phyloP scores from a whole-genome alignment of 176 grass and related monocot genomes.

The Paspalum vaginatum region DNA sequence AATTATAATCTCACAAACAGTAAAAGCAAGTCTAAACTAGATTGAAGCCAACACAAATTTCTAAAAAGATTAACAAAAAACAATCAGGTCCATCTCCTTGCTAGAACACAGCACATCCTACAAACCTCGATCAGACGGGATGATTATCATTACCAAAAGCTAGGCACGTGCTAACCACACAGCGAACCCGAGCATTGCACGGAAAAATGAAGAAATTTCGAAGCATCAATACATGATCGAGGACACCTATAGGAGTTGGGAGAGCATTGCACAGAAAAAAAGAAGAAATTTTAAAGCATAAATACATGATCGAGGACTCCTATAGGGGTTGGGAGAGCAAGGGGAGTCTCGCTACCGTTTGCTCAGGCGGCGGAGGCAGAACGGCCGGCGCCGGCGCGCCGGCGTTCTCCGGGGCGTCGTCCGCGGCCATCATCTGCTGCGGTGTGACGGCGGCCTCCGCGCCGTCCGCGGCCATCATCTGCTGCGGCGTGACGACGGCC shows the following conservation, averaged over 20 bases:
- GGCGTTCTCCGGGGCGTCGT: background rate
- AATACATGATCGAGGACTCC: background rate
- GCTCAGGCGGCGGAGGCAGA: background rate
- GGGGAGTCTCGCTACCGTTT: background rate
- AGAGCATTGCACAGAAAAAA: background rate
- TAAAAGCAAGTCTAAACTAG: background rate
- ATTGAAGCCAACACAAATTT: background rate
- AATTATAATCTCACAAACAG: background rate
- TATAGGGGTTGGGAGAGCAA: background rate
- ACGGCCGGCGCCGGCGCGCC: background rate
- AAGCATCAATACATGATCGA: background rate
- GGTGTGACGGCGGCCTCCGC: background rate
- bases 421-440: too few relatives aligned
- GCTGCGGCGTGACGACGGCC: background rate
- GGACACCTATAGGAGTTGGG: background rate
- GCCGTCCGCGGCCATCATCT: background rate
- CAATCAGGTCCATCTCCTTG: background rate
- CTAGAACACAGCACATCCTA: background rate
- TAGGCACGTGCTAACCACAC: background rate
- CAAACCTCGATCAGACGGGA: background rate
- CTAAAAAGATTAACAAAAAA: background rate
- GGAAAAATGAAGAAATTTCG: too few relatives aligned
- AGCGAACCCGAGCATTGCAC: background rate
- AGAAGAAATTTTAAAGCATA: background rate
- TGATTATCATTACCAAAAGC: background rate